A percentile compares a stretch with the other conserved stretches of the same genome.
These are phyloP conservation scores for Apiosordaria backusii DNA, from an alignment of 495 filamentous ascomycete genomes.

Conservation along the genomic window DNA sequence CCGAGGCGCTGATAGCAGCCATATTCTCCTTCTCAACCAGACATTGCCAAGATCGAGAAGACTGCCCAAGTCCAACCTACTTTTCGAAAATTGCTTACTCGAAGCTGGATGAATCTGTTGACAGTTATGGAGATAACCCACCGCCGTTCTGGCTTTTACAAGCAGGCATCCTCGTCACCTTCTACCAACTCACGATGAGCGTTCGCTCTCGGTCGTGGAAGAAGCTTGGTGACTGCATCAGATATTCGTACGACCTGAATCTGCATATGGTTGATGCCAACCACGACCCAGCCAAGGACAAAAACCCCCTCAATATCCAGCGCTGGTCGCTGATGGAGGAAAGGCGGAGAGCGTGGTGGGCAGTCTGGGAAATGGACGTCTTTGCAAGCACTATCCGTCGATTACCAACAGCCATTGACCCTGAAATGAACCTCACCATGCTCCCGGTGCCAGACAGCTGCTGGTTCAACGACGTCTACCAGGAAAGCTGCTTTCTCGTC, in stretches of 20 bases:
- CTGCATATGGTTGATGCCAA: slow-evolving; percentile 29
- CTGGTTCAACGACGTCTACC: slow-evolving; percentile 30
- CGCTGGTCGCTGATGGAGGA: slow-evolving; percentile 29
- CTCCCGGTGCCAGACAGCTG: slow-evolving; percentile 30
- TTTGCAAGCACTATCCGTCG: slow-evolving; percentile 36
- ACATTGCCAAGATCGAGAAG: slow-evolving; percentile 2
- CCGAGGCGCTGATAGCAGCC: slow-evolving; percentile 29
- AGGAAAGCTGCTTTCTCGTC: slow-evolving; percentile 30
- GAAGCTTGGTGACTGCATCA: slow-evolving; percentile 31
- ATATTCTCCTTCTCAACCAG: slow-evolving; percentile 31
- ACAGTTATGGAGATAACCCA: slow-evolving; percentile 26
- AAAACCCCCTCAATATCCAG: slow-evolving; percentile 4
- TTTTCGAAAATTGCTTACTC: slow-evolving; percentile 24
- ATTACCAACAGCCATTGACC: slow-evolving; percentile 33
- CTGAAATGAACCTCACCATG: slow-evolving; percentile 26
- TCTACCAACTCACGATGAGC: slow-evolving; percentile 29
- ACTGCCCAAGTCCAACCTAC: slow-evolving; percentile 13
- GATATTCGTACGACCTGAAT: slow-evolving; percentile 32
- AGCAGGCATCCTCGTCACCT: slow-evolving; percentile 24
- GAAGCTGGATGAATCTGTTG: slow-evolving; percentile 23
- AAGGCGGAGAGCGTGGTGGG: slow-evolving; percentile 37
- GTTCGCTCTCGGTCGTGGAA: slow-evolving; percentile 32
- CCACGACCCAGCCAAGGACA: slow-evolving; percentile 1
- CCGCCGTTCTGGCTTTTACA: slow-evolving; percentile 33
- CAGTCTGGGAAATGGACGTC: slow-evolving; percentile 41